These are phyloP conservation scores for Fusarium newnesense DNA, from an alignment of 2,329 filamentous ascomycete genomes.

Conservation along the genomic window DNA sequence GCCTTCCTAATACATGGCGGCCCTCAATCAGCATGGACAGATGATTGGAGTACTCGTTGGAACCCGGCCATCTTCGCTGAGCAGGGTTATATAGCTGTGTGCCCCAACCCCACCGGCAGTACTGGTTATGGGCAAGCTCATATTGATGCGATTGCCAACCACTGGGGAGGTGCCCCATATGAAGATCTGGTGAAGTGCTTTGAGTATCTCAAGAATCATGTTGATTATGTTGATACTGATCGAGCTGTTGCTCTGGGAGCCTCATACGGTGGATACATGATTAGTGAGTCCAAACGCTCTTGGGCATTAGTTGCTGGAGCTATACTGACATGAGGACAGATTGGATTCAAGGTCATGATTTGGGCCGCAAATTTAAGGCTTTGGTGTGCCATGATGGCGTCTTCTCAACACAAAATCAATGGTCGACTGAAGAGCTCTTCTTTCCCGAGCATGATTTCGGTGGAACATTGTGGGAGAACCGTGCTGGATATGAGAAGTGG, in stretches of 20 bases:
- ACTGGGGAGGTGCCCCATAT: slow-evolving; percentile 90
- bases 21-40: slow-evolving; percentile 79
- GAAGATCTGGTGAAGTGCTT: slow-evolving; percentile 82
- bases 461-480: slow-evolving; percentile 69
- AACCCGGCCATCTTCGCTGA: slow-evolving; percentile 88
- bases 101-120: slow-evolving; percentile 84
- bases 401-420: slow-evolving; percentile 76
- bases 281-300: slow-evolving; percentile 59
- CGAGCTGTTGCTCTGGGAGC: slow-evolving; percentile 80
- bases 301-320: neutral
- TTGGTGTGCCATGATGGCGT: slow-evolving; percentile 90
- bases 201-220: slow-evolving; percentile 74
- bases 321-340: slow-evolving; percentile 57
- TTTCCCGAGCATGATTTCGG: slow-evolving; percentile 76
- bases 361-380: slow-evolving; percentile 87
- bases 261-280: slow-evolving; percentile 81
- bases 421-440: slow-evolving; percentile 75
- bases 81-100: slow-evolving; percentile 85
- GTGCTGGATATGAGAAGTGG: slow-evolving; percentile 74
- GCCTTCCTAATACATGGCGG: slow-evolving; percentile 86
- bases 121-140: slow-evolving; percentile 85
- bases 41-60: slow-evolving; percentile 85
- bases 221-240: slow-evolving; percentile 75
- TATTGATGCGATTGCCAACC: slow-evolving; percentile 77
- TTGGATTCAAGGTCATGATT: slow-evolving; percentile 88